phyloP scores from a whole-genome alignment of 371 early-diverging fungal genomes.

The Apophysomyces trapeziformis region DNA sequence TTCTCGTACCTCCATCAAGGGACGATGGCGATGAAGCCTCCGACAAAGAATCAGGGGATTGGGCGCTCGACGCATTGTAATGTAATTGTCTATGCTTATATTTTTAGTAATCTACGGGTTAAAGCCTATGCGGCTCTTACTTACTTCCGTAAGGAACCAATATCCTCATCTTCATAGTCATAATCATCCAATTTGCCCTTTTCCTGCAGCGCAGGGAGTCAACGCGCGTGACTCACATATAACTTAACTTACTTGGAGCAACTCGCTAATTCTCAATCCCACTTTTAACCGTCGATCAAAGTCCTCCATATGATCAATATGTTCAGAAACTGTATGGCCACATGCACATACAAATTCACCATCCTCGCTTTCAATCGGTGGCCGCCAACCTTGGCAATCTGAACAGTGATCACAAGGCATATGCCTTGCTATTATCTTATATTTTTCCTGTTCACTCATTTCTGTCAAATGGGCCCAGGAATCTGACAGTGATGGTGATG shows the following conservation, averaged over 20 bases:
- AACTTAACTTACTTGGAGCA: constrained; percentile 40
- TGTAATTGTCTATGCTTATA: constrained; percentile 1
- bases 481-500: constrained; percentile 5
- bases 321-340: constrained; percentile 46
- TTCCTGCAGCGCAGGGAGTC: constrained; percentile 32
- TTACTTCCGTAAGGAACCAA: constrained; percentile 54
- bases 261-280: constrained; percentile 50
- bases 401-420: constrained; percentile 49
- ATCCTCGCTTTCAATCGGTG: constrained; percentile 19
- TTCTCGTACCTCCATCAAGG: constrained; percentile 13
- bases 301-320: constrained; percentile 51
- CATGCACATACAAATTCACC: constrained; percentile 41
- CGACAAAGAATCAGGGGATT: constrained; percentile 14
- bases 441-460: constrained; percentile 47
- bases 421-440: constrained; percentile 49
- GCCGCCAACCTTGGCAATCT: constrained; percentile 45
- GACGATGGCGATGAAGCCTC: constrained; percentile 16
- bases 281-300: constrained; percentile 49
- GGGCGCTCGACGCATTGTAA: neutral
- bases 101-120: neutral
- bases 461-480: constrained; percentile 15
- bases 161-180: constrained; percentile 51
- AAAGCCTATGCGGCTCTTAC: neutral
- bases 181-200: constrained; percentile 54
- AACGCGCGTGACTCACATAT: constrained; percentile 16